Base-by-base conservation (phyloP, 1,284 basidiomycete genomes). In the Calocybe gambosa region DNA sequence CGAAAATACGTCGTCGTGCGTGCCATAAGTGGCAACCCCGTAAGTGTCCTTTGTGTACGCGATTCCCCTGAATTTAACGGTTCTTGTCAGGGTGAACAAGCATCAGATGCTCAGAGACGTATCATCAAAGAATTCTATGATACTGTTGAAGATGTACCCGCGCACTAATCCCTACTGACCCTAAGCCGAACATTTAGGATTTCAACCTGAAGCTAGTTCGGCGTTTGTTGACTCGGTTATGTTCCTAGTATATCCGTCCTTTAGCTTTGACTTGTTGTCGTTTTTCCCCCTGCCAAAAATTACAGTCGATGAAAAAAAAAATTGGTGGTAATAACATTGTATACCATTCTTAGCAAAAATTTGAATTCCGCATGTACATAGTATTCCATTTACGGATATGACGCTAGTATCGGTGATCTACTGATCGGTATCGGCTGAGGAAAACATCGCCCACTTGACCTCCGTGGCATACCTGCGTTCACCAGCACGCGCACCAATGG, bases 1-100 rank as follows among this genome's bases (percentile, higher is more conserved):
- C 77, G 93, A 55, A 95, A 94, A 64, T 92, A 94, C 62, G 73
- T 94, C 41, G 83, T 93, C 31, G 74, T 96, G 42, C 70, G 86
- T 16, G 78, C 73, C 1, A 80, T 90, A 42, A 75, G 74, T 0
- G 80, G 78, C 50, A 71, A 78, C 2, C 61, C 67, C 58, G 82
- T 53, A 43, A 36, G 49, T 48, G 16, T 10, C 28, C 15, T 15
- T 81, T 50, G n/a, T 52, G 72, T 66, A 4, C 40, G 35, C 37
- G 3, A 26, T 19, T 44, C 8, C 13, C 23, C 23, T n/a, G 31
- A 15, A 16, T 19, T 18, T 26, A 28, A 50, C 36, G 5, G 20
- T 41, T 37, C 39, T 44, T 41, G 21, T 34, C 50, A 85, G 77
- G 66, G 60, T 9, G 88, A 93, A 68, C 82, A 73, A 13, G 78